Evolutionary conservation across 345 rosid genomes (phyloP), one percentile per base, ranked within the genome.

Genomic region (Eucalyptus curtisii): DNA sequence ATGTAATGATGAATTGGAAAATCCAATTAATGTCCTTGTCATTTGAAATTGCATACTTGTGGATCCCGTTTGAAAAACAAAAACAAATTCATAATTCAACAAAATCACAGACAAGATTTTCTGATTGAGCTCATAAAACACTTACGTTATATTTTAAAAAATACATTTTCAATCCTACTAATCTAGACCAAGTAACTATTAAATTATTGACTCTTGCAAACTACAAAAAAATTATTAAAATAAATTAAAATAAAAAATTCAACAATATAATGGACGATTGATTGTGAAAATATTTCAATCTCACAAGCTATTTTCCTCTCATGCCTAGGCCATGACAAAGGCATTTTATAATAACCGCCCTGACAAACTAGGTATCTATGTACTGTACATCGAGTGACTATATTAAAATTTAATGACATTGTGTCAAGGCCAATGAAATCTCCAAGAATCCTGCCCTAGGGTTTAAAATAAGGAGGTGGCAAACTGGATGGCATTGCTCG

Each of bases 81-180:
- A 64, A 14, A 19, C 19, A 64, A 64, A 64, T 4, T n/a, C 40
- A 15, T n/a, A 64, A 1, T 71, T 37, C 14, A 37, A 37, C 27
- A 37, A 37, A 71, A 71, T 37, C 7, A 71, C 2, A 2, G 1
- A 19, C 0, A 0, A 19, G 27, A 71, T 40, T 37, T 37, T 71
- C 14, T 7, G 0, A 37, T 19, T 1, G 1, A 37, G 7, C 27
- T 3, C 0, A 9, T 9, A 42, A 71, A 33, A 19, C 0, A 16
- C 44, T 19, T 19, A 4, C 1, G 22, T 30, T 64, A 64, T 71
- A 33, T 71, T 17, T 71, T 3, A 37, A 37, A 42, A 40, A 37
- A 19, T 37, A 33, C 2, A 1, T 71, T 40, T 10, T 37, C 25
- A 3, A 9, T 10, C 45, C 13, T 12, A 71, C 27, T 71, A 37